These are phyloP conservation scores for Neurospora pannonica DNA, from an alignment of 495 filamentous ascomycete genomes.

Conservation along the genomic window DNA sequence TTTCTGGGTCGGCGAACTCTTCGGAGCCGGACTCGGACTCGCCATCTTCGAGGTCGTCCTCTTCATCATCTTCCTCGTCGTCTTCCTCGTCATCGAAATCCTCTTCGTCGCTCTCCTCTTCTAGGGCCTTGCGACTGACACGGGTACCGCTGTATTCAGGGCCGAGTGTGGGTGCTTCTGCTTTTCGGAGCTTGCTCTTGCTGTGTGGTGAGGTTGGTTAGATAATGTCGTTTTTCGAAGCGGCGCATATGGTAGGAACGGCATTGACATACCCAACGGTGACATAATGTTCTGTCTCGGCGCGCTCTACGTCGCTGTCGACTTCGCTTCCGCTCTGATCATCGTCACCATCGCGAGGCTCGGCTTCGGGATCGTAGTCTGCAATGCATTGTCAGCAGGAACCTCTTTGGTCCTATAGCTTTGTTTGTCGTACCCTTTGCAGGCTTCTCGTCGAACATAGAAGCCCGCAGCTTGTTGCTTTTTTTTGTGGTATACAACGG, in stretches of 20 bases:
- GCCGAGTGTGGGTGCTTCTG: slow-evolving; percentile 54
- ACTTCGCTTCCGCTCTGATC: slow-evolving; percentile 43
- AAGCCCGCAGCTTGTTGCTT: slow-evolving; percentile 27
- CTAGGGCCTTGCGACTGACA: slow-evolving; percentile 64
- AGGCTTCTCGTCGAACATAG: slow-evolving; percentile 31
- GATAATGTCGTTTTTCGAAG: slow-evolving; percentile 1
- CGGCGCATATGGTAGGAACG: neutral
- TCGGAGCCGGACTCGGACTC: slow-evolving; percentile 23
- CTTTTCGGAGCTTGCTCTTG: slow-evolving; percentile 77
- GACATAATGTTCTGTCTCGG: slow-evolving; percentile 74
- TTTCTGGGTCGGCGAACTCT: slow-evolving; percentile 38
- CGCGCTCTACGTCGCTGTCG: slow-evolving; percentile 31
- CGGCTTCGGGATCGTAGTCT: slow-evolving; percentile 89
- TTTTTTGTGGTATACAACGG: slow-evolving; percentile 17
- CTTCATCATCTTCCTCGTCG: slow-evolving; percentile 29
- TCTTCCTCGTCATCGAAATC: slow-evolving; percentile 33
- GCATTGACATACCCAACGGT: slow-evolving; percentile 53
- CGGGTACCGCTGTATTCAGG: slow-evolving; percentile 73
- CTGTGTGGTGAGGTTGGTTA: slow-evolving; percentile 49
- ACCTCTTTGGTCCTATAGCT: neutral
- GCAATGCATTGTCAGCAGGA: slow-evolving; percentile 1
- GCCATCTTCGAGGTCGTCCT: slow-evolving; percentile 13
- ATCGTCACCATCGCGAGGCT: slow-evolving; percentile 41
- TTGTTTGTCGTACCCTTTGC: slow-evolving; percentile 23
- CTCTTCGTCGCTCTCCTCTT: slow-evolving; percentile 33